These are phyloP conservation scores for Calonectria naviculata DNA, from an alignment of 2,329 filamentous ascomycete genomes.

Conservation along the genomic window DNA sequence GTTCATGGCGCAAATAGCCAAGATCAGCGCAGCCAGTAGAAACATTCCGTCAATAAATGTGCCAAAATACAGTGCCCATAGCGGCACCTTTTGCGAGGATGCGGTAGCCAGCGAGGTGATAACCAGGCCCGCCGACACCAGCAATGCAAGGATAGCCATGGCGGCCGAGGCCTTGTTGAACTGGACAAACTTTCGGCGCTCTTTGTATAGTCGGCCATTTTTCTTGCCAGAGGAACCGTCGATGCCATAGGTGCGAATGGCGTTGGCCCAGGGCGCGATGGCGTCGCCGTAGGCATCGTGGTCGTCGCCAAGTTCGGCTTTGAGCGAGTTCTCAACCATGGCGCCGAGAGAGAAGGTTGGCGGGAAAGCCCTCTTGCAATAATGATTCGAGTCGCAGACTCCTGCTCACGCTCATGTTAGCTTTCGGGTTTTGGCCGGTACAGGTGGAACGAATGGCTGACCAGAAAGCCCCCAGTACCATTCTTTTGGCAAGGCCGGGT, in stretches of 20 bases:
- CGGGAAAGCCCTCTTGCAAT: constrained; percentile 24
- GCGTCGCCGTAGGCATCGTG: constrained; percentile 5
- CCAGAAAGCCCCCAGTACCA: constrained; percentile 30
- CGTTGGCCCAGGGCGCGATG: constrained; percentile 17
- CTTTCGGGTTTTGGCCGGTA: background rate
- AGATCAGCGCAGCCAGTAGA: constrained; percentile 11
- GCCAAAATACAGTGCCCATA: constrained; percentile 25
- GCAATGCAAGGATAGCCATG: constrained; percentile 23
- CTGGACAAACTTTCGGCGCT: constrained; percentile 15
- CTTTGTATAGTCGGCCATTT: background rate
- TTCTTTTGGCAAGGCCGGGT: constrained; percentile 11
- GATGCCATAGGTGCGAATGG: constrained; percentile 20
- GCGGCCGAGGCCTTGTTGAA: constrained; percentile 27
- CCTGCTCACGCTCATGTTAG: background rate
- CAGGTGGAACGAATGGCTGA: background rate
- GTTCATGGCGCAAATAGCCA: constrained; percentile 27
- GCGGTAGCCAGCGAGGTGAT: constrained; percentile 14
- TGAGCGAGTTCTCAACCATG: constrained; percentile 27
- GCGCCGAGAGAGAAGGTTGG: constrained; percentile 24
- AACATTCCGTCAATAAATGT: constrained; percentile 26
- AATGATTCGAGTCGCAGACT: constrained; percentile 22
- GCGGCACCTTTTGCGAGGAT: background rate
- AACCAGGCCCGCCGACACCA: constrained; percentile 22
- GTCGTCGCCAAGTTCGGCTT: constrained; percentile 9
- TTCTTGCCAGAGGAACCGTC: constrained; percentile 21